A percentile compares a stretch with the other conserved stretches of the same genome.
These are phyloP conservation scores for Oryza nivara DNA, from an alignment of 176 grass and related monocot species.

Conservation along the genomic window DNA sequence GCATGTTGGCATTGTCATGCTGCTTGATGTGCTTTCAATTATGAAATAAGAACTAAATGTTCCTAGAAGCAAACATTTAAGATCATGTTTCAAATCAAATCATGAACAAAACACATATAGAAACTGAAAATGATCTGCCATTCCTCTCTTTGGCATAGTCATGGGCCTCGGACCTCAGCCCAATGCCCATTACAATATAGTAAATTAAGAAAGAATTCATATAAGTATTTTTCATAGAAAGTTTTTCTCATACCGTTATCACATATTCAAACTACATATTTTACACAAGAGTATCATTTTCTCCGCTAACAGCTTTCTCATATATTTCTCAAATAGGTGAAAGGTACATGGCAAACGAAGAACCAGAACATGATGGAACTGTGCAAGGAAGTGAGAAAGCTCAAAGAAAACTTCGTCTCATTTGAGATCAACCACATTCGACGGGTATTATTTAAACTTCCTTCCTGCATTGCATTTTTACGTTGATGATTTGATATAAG, in stretches of 20 bases:
- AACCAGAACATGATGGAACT: slow-evolving; percentile 56
- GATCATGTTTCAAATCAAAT: neutral
- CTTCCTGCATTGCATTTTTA: neutral
- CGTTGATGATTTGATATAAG: neutral
- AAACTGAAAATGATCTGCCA: neutral
- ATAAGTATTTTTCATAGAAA: neutral
- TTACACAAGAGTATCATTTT: neutral
- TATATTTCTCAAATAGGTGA: slow-evolving; percentile 46
- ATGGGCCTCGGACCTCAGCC: neutral
- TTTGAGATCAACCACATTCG: slow-evolving; percentile 61
- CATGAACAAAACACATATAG: neutral
- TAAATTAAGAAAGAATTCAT: neutral
- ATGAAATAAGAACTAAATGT: neutral
- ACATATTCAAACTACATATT: neutral
- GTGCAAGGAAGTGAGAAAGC: slow-evolving; percentile 59
- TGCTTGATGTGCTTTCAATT: neutral
- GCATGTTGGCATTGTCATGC: slow-evolving; percentile 12
- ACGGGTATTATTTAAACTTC: slow-evolving; percentile 48
- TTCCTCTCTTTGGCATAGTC: too few species aligned
- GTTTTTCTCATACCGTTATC: neutral
- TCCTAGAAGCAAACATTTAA: slow-evolving; percentile 10
- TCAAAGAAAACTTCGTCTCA: slow-evolving; percentile 52
- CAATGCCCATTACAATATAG: neutral
- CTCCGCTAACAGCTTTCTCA: neutral
- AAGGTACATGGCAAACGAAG: slow-evolving; percentile 57